A percentile compares a stretch with the other conserved stretches of the same genome.
These are phyloP conservation scores for Hanseniaspora guilliermondii DNA, from an alignment of 805 yeast genomes.

Conservation along the genomic window DNA sequence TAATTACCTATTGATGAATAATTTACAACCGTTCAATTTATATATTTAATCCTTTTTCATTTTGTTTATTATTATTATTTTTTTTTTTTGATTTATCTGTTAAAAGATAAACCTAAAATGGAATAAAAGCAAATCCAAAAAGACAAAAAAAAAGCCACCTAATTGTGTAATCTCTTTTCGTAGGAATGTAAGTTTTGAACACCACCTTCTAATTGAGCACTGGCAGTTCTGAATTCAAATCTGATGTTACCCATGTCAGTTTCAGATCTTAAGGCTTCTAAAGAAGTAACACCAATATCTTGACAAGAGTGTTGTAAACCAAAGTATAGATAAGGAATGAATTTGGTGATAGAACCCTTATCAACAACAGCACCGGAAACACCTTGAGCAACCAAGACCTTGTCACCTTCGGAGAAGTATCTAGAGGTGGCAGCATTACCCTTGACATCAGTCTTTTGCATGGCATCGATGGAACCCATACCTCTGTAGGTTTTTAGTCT, in stretches of 20 bases:
- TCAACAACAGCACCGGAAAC: constrained; percentile 94
- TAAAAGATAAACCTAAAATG: constrained; percentile 16
- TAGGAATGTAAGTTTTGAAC: constrained; percentile 91
- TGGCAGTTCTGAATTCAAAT: constrained; percentile 95
- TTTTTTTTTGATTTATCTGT: neutral
- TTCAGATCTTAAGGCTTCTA: constrained; percentile 47
- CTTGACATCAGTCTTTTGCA: constrained; percentile 75
- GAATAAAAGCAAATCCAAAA: too few relatives aligned
- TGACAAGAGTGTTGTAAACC: constrained; percentile 98
- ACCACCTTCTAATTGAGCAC: constrained; percentile 98
- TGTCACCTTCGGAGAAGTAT: constrained; percentile 91
- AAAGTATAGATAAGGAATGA: constrained; percentile 82
- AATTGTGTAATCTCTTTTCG: constrained; percentile 93
- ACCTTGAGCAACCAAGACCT: constrained; percentile 97
- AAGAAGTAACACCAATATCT: constrained; percentile 79
- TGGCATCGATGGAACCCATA: constrained; percentile 98
- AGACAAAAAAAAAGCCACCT: constrained; percentile 18
- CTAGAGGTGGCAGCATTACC: constrained; percentile 98
- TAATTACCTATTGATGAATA: too few relatives aligned
- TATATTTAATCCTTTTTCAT: too few relatives aligned
- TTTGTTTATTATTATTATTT: too few relatives aligned
- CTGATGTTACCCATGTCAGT: constrained; percentile 64
- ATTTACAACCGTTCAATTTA: too few relatives aligned
- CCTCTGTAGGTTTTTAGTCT: constrained; percentile 96
- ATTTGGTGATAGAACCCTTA: constrained; percentile 89